phyloP scores from a whole-genome alignment of 495 filamentous ascomycete genomes.

The Aspergillus ostianus region DNA sequence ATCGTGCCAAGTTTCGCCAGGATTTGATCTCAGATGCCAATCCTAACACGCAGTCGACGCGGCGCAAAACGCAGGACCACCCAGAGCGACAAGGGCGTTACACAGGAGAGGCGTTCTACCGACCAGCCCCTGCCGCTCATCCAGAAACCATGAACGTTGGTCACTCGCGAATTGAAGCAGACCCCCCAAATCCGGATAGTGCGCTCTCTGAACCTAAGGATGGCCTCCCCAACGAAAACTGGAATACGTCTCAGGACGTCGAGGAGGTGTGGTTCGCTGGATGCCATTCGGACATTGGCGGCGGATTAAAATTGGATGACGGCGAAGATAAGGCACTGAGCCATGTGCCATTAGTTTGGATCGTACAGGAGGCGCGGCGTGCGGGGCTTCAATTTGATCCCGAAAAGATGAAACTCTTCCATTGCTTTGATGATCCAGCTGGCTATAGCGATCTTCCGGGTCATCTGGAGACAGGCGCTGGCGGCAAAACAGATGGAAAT shows the following conservation, averaged over 20 bases:
- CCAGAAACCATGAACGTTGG: background rate
- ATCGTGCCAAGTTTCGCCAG: conserved; percentile 43
- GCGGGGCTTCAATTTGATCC: conserved; percentile 64
- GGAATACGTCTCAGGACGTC: conserved; percentile 22
- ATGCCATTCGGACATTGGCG: conserved; percentile 45
- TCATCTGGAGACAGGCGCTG: too few relatives aligned
- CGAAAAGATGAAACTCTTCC: conserved; percentile 55
- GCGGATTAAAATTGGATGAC: conserved; percentile 24
- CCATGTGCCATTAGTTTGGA: conserved; percentile 70
- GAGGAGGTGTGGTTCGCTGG: conserved; percentile 42
- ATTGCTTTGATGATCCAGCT: conserved; percentile 39
- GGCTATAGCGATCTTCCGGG: background rate
- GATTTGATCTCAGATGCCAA: conserved; percentile 19
- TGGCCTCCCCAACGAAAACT: background rate
- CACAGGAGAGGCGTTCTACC: too few relatives aligned
- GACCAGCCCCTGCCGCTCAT: background rate
- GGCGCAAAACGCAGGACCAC: background rate
- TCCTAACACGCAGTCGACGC: background rate
- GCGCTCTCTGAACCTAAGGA: too few relatives aligned
- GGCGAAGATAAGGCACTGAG: conserved; percentile 57
- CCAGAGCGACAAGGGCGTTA: too few relatives aligned
- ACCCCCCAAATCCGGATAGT: too few relatives aligned
- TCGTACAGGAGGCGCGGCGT: conserved; percentile 66
- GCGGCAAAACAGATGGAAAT: background rate
- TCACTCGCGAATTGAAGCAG: too few relatives aligned